Evolutionary conservation across 2,329 filamentous ascomycete species (phyloP).

Genomic region (Fusarium nygamai): DNA sequence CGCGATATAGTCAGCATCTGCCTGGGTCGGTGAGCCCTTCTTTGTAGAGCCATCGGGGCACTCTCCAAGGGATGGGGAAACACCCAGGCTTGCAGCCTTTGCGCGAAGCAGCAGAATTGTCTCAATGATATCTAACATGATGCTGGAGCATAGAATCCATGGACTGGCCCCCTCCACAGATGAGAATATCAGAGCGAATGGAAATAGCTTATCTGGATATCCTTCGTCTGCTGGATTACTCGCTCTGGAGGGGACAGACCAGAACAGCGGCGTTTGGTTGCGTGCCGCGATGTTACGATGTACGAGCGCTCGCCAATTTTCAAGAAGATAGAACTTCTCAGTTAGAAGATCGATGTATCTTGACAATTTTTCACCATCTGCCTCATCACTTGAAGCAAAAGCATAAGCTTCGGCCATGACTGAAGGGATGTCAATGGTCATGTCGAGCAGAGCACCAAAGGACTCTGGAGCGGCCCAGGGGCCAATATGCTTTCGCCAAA

Average conservation of each 20-base stretch:
- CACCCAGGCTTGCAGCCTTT: fast-evolving
- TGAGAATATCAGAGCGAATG: neutral
- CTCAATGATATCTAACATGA: constrained; percentile 2
- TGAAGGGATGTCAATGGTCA: neutral
- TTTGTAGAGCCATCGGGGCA: fast-evolving
- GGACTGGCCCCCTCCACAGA: neutral
- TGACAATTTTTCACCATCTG: fast-evolving
- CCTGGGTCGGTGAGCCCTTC: too few relatives aligned
- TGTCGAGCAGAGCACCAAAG: neutral
- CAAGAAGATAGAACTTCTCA: neutral
- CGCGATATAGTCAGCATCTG: neutral
- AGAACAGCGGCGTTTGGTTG: neutral
- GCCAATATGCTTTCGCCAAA: neutral
- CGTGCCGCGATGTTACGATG: neutral
- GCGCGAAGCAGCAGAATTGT: neutral
- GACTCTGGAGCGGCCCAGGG: neutral
- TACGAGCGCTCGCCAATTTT: neutral
- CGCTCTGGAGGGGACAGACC: neutral
- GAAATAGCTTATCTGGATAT: neutral
- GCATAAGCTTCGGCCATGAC: neutral
- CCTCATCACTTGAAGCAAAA: fast-evolving
- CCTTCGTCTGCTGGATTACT: neutral
- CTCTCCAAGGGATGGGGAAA: fast-evolving
- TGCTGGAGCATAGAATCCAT: neutral
- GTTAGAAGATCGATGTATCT: neutral